Evolutionary conservation across 257 asterid species (phyloP), one percentile per base, ranked within the genome.

Genomic region (Galeopsis tetrahit): DNA sequence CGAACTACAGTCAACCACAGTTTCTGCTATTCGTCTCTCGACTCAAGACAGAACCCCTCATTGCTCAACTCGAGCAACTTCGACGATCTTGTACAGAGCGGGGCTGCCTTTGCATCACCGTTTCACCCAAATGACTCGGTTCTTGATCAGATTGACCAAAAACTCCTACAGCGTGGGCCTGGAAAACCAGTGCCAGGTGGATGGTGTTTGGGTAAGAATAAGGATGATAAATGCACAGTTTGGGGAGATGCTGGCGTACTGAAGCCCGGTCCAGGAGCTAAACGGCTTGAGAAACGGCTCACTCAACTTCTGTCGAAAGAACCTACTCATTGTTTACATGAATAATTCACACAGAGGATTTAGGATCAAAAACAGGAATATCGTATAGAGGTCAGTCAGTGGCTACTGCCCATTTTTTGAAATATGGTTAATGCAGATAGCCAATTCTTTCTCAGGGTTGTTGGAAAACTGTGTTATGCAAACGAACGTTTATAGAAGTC

Each of bases 211-310:
- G 99, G 93, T 7, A 86, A 85, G 3, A 31, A 82, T 55, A 68
- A 35, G 15, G 72, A 71, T 14, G 85, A 82, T 53, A 59, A 38
- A 14, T 95, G 98, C 79, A 17, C 72, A 34, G 66, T 81, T 33
- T 95, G 97, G 98, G 99, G 97, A 46, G 99, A 94, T 63, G 90
- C 95, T 4, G 85, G 86, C 34, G 89, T 91, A 62, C 79, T 94
- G 84, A 83, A 79, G 72, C 99, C 99, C 36, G 90, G 98, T 5
- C 73, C 65, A 4, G 93, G 97, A 33, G 84, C 92, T 14, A 85
- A 64, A 53, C 82, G 95, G 80, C 90, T 94, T 0, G 97, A 94
- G 75, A 82, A 70, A 68, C 72, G 68, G 6, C 70, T 91, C 34
- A 85, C 88, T 53, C 78, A 64, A 35, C 68, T 85, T 39, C 74